Conservation (phyloP, 1,139 yeast species). For the Pichia norvegensis region DNA sequence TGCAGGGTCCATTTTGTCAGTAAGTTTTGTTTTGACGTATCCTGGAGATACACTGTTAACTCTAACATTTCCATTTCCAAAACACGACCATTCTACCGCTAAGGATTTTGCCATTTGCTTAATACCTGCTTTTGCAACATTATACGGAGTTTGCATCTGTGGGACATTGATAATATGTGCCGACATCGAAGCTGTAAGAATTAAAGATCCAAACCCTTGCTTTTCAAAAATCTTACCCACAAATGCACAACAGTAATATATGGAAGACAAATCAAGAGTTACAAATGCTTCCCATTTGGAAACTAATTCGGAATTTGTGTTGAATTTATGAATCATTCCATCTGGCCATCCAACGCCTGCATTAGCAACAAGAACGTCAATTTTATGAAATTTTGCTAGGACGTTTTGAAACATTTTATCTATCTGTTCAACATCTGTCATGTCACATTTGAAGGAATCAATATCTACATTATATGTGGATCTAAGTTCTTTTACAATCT, state of each 20-base stretch:
- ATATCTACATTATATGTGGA: constrained; percentile 40
- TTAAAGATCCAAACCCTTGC: constrained; percentile 46
- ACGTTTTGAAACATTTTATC: constrained; percentile 35
- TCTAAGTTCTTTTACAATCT: constrained; percentile 37
- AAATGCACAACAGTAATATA: constrained; percentile 50
- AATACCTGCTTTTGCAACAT: constrained; percentile 54
- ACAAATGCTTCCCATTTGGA: constrained; percentile 44
- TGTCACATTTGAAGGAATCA: constrained; percentile 45
- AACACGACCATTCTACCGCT: constrained; percentile 46
- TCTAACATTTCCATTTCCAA: constrained; percentile 33
- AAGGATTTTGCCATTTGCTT: constrained; percentile 45
- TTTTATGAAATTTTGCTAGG: constrained; percentile 46
- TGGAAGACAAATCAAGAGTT: constrained; percentile 48
- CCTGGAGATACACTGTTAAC: constrained; percentile 54
- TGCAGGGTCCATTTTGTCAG: constrained; percentile 33
- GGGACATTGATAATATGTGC: constrained; percentile 51
- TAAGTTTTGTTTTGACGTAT: constrained; percentile 42
- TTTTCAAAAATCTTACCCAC: constrained; percentile 44
- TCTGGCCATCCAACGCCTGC: constrained; percentile 58
- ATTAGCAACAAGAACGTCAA: constrained; percentile 59
- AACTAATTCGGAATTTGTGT: constrained; percentile 36
- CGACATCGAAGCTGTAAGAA: constrained; percentile 56
- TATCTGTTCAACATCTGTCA: constrained; percentile 38
- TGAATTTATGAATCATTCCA: constrained; percentile 38
- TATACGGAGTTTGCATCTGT: constrained; percentile 49